Percentiles rank a stretch among this genome's conserved stretches.
phyloP scores from a whole-genome alignment of 1,284 basidiomycete genomes.

The Papiliotrema fonsecae region DNA sequence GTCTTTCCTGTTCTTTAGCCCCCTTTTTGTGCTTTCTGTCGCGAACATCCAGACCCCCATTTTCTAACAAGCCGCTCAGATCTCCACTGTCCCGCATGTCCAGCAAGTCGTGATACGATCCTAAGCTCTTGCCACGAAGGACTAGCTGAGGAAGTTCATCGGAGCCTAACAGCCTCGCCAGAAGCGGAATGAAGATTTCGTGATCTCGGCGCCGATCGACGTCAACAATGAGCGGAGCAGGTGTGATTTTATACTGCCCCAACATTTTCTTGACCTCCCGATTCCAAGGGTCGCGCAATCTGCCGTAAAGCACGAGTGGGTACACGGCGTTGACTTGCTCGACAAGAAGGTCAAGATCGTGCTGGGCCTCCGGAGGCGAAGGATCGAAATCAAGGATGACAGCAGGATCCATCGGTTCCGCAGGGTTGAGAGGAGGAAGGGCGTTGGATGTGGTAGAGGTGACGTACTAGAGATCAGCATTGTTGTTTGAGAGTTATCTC shows the following conservation, averaged over 20 bases:
- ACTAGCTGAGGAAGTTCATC: conserved; percentile 65
- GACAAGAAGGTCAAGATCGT: conserved; percentile 40
- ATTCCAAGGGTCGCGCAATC: conserved; percentile 55
- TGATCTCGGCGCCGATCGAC: conserved; percentile 63
- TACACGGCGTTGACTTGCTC: conserved; percentile 61
- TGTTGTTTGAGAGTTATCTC: neutral
- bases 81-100: conserved; percentile 52
- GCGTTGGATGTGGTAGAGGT: conserved; percentile 72
- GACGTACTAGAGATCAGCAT: conserved; percentile 53
- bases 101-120: conserved; percentile 56
- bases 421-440: conserved; percentile 66
- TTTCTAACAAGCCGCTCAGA: conserved; percentile 54
- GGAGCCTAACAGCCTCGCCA: conserved; percentile 57
- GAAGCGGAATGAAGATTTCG: conserved; percentile 51
- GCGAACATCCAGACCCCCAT: conserved; percentile 54
- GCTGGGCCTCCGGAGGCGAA: conserved; percentile 54
- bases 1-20: conserved; percentile 31
- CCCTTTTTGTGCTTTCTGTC: conserved; percentile 53
- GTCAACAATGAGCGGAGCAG: conserved; percentile 66
- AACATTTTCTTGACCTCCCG: conserved; percentile 66
- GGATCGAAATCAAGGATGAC: conserved; percentile 80
- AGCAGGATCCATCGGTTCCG: conserved; percentile 64
- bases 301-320: conserved; percentile 72
- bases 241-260: conserved; percentile 58
- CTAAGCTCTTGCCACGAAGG: conserved; percentile 61